A percentile compares a stretch with the other conserved stretches of the same genome.
These are phyloP conservation scores for Monosporascus sp. DNA, from an alignment of 2,329 filamentous ascomycete species.

Conservation along the genomic window DNA sequence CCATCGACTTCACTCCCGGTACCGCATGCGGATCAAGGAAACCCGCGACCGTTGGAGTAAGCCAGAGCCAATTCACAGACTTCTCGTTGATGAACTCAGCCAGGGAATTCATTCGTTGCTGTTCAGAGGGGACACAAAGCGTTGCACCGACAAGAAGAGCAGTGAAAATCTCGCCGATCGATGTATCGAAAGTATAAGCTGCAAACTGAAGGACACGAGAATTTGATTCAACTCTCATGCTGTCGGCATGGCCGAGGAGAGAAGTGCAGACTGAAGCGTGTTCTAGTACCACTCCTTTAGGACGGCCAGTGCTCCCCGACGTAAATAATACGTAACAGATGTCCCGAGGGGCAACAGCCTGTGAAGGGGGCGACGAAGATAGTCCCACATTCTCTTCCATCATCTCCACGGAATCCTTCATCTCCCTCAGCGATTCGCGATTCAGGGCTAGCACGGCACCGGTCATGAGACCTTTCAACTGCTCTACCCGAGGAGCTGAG, in stretches of 20 bases:
- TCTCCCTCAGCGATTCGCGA: background rate
- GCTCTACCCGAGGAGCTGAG: too few relatives aligned
- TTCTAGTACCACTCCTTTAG: constrained; percentile 51
- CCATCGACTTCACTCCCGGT: constrained; percentile 16
- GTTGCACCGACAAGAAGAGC: constrained; percentile 16
- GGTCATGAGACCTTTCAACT: too few relatives aligned
- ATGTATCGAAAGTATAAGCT: constrained; percentile 13
- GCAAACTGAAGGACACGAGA: constrained; percentile 16
- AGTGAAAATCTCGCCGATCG: constrained; percentile 13
- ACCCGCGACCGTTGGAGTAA: constrained; percentile 20
- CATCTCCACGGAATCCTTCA: constrained; percentile 5
- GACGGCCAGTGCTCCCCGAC: constrained; percentile 51
- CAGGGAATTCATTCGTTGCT: constrained; percentile 10
- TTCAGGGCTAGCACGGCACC: too few relatives aligned
- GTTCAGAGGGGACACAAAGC: constrained; percentile 14
- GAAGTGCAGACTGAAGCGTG: constrained; percentile 52
- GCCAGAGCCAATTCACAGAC: constrained; percentile 11
- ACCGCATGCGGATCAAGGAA: constrained; percentile 14
- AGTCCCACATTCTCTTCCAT: background rate
- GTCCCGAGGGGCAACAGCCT: background rate
- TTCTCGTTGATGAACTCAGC: constrained; percentile 12
- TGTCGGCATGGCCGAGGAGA: constrained; percentile 34
- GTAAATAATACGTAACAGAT: constrained; percentile 48
- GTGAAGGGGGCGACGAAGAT: background rate
- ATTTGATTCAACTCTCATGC: background rate